Percentiles rank a stretch among this genome's conserved stretches.
phyloP scores from a whole-genome alignment of 1,284 basidiomycete genomes.

The Ceratobasidium sp. region DNA sequence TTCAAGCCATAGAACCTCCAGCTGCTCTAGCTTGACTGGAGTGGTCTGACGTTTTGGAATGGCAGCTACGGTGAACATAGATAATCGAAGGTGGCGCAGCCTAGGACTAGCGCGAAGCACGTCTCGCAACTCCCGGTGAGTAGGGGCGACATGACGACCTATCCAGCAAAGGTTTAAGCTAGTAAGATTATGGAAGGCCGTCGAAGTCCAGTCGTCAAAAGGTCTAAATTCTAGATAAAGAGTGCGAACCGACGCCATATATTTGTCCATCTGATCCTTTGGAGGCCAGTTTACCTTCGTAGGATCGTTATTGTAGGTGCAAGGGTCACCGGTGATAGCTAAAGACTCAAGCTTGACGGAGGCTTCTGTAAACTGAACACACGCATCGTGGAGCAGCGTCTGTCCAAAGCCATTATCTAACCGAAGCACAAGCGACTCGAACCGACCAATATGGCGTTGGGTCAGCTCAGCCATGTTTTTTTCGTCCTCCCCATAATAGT shows the following conservation, averaged over 20 bases:
- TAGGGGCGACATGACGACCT: background rate
- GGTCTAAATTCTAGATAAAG: background rate
- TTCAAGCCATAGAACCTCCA: background rate
- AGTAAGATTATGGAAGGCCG: background rate
- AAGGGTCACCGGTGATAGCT: background rate
- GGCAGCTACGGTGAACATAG: background rate
- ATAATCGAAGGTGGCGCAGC: background rate
- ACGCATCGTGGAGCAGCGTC: background rate
- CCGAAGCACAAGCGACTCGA: background rate
- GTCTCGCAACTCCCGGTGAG: background rate
- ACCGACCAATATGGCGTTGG: background rate
- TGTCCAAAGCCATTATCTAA: background rate
- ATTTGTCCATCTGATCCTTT: background rate
- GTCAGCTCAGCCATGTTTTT: background rate
- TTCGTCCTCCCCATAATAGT: too few species aligned
- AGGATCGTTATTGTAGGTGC: background rate
- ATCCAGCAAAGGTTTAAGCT: background rate
- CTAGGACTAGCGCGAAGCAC: background rate
- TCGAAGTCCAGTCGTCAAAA: background rate
- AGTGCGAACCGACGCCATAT: background rate
- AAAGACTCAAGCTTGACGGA: background rate
- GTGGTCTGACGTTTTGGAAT: too few species aligned
- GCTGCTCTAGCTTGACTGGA: background rate
- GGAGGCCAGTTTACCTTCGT: too few species aligned
- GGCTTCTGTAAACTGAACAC: too few species aligned